Percentiles rank a stretch among this genome's conserved stretches.
phyloP scores from a whole-genome alignment of 495 filamentous ascomycete genomes.

The Staphylotrichum longicolle region DNA sequence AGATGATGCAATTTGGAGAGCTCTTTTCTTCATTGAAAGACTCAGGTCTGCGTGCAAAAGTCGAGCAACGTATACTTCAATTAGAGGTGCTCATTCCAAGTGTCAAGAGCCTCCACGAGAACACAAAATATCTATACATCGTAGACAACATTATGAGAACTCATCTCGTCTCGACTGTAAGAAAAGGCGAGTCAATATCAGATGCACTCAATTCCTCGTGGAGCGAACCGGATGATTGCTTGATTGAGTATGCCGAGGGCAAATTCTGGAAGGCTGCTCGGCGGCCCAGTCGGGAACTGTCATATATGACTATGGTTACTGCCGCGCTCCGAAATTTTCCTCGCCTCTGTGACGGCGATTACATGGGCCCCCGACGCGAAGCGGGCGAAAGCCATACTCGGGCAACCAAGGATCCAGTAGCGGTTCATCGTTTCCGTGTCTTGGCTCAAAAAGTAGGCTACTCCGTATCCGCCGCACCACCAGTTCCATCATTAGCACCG shows the following conservation, averaged over 20 bases:
- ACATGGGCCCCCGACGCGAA: constrained; percentile 5
- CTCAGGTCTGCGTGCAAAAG: not conserved
- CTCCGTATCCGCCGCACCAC: not conserved
- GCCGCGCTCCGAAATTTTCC: not conserved
- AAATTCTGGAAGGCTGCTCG: not conserved
- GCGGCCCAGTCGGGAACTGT: not conserved
- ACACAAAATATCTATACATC: constrained; percentile 2
- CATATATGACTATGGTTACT: not conserved
- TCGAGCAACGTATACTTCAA: constrained; percentile 1
- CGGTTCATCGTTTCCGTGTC: not conserved
- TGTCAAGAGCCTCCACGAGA: constrained; percentile 2
- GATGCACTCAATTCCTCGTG: not conserved
- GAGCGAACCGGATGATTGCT: not conserved
- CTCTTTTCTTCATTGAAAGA: not conserved
- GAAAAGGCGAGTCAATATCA: not conserved
- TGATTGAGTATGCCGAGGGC: not conserved
- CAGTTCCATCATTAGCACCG: not conserved
- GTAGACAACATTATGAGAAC: not conserved
- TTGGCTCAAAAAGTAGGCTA: not conserved
- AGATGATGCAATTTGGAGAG: not conserved
- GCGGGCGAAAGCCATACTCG: not conserved
- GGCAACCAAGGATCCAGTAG: not conserved
- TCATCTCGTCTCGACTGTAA: not conserved
- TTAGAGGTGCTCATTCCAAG: constrained; percentile 1
- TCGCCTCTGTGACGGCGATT: not conserved